These are phyloP conservation scores for Aspergillus sp. DNA, from an alignment of 2,329 filamentous ascomycete species.

Conservation along the genomic window DNA sequence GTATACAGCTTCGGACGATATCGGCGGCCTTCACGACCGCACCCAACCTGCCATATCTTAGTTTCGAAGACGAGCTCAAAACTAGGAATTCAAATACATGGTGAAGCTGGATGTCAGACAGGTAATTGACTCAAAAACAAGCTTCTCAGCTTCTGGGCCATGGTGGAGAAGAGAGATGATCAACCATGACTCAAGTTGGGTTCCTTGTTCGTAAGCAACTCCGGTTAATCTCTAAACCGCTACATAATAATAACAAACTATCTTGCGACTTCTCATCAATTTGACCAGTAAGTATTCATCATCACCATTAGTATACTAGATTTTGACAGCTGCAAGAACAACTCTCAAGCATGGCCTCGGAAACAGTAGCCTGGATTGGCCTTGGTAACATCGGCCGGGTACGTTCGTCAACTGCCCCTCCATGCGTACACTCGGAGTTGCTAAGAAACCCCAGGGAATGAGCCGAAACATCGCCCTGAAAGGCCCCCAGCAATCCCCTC, in stretches of 20 bases:
- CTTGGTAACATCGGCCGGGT: slow-evolving; percentile 86
- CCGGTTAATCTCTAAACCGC: slow-evolving; percentile 8
- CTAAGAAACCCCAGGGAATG: slow-evolving; percentile 64
- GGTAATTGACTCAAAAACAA: slow-evolving; percentile 1
- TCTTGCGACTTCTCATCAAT: neutral
- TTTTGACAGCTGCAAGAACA: neutral
- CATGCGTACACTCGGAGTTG: neutral
- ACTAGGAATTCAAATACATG: neutral
- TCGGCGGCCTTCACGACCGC: neutral
- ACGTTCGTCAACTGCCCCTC: slow-evolving; percentile 49
- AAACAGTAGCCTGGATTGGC: slow-evolving; percentile 72
- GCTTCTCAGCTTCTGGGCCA: slow-evolving; percentile 6
- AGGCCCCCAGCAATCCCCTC: slow-evolving; percentile 66
- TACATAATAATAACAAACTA: neutral
- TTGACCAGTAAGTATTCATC: neutral
- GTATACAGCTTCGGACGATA: neutral
- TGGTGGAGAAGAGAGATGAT: neutral
- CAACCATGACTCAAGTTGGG: slow-evolving; percentile 3
- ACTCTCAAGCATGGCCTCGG: slow-evolving; percentile 25
- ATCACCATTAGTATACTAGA: neutral
- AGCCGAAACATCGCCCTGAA: slow-evolving; percentile 80
- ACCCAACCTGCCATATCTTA: neutral
- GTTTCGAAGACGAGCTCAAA: neutral
- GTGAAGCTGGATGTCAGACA: neutral
- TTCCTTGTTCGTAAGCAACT: neutral